These are phyloP conservation scores for Cardamine resedifolia DNA, from an alignment of 345 rosid species.

Conservation along the genomic window DNA sequence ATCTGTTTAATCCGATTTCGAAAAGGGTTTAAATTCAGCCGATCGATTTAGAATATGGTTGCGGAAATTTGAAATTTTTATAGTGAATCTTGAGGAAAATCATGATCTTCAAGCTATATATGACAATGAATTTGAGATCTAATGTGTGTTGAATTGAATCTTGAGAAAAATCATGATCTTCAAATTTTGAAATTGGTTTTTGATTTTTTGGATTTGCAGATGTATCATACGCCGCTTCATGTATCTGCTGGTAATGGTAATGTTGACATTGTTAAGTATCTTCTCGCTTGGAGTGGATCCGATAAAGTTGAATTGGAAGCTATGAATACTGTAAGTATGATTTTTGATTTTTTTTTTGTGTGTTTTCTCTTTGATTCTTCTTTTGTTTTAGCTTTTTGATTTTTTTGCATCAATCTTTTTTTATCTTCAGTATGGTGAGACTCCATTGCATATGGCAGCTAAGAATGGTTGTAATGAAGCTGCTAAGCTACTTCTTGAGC, in stretches of 20 bases:
- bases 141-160: not conserved
- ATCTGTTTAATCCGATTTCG: not conserved
- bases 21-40: not conserved
- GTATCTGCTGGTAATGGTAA: slow-evolving; percentile 83
- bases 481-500: slow-evolving; percentile 71
- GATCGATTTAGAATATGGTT: not conserved
- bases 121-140: not conserved
- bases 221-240: slow-evolving; percentile 98
- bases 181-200: too few relatives aligned
- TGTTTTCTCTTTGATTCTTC: not conserved
- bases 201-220: slow-evolving; percentile 47
- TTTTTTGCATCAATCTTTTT: slow-evolving; percentile 11
- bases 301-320: slow-evolving; percentile 87
- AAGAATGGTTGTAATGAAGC: slow-evolving; percentile 94
- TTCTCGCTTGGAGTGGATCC: slow-evolving; percentile 70
- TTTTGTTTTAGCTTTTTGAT: not conserved
- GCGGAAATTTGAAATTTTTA: not conserved
- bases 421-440: slow-evolving; percentile 86
- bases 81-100: not conserved
- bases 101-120: not conserved
- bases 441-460: slow-evolving; percentile 99
- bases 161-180: not conserved
- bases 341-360: not conserved
- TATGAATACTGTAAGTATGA: slow-evolving; percentile 60
- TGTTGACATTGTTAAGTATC: slow-evolving; percentile 66